These are phyloP conservation scores for Cryphonectria carpinicola DNA, from an alignment of 2,329 filamentous ascomycete species.

Conservation along the genomic window DNA sequence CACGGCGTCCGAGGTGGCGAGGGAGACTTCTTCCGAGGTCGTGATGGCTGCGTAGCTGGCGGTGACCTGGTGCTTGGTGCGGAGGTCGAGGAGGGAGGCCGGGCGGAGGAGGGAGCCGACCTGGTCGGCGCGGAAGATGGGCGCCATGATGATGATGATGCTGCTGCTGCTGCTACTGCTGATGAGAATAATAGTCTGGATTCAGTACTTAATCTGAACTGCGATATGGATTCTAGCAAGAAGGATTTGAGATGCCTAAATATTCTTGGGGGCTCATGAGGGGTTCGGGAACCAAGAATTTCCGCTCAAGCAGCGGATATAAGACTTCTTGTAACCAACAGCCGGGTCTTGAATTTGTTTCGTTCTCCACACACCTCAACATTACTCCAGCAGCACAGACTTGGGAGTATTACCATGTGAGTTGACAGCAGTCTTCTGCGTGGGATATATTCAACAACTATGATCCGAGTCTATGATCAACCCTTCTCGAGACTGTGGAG, in stretches of 20 bases:
- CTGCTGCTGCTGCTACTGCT: background rate
- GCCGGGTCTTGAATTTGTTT: background rate
- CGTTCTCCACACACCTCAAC: background rate
- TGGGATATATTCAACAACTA: background rate
- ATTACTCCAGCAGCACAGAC: background rate
- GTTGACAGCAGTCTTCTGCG: background rate
- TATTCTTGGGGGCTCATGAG: background rate
- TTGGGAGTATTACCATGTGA: background rate
- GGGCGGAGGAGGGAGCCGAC: conserved; percentile 25
- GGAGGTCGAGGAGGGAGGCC: conserved; percentile 11
- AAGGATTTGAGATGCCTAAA: background rate
- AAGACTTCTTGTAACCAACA: background rate
- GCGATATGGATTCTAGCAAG: no score
- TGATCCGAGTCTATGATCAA: background rate
- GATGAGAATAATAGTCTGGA: background rate
- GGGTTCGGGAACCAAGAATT: background rate
- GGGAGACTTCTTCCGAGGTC: background rate
- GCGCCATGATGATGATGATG: background rate
- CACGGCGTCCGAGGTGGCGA: conserved; percentile 9
- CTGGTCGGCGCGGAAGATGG: conserved; percentile 21
- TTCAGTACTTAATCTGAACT: no score
- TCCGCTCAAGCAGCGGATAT: background rate
- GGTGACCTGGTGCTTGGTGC: conserved; percentile 13
- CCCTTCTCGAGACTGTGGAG: background rate
- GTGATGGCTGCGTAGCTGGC: conserved; percentile 10